These are phyloP conservation scores for Colletotrichum spaethianum DNA, from an alignment of 2,329 filamentous ascomycete genomes.

Conservation along the genomic window DNA sequence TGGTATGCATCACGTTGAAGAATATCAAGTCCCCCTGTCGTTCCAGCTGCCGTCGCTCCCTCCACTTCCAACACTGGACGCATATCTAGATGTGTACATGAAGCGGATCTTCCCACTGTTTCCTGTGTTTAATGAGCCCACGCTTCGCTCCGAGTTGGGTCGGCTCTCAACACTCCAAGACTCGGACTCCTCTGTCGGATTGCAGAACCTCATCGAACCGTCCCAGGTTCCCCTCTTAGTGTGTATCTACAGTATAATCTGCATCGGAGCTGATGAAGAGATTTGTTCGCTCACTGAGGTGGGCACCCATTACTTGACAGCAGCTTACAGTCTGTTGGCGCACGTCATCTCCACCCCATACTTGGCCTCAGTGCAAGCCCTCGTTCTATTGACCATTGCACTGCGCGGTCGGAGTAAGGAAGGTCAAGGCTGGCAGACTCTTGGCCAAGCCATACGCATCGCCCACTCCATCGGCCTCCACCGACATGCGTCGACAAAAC, in stretches of 20 bases:
- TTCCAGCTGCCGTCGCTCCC: slow-evolving; percentile 40
- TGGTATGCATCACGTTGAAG: slow-evolving; percentile 45
- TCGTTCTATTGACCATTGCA: slow-evolving; percentile 42
- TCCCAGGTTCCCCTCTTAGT: slow-evolving; percentile 33
- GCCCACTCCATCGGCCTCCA: slow-evolving; percentile 48
- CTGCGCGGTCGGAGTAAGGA: slow-evolving; percentile 44
- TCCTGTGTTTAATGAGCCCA: slow-evolving; percentile 41
- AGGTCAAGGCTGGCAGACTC: slow-evolving; percentile 47
- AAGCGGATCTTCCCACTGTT: slow-evolving; percentile 43
- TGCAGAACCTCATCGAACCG: background rate
- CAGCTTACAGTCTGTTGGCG: slow-evolving; percentile 42
- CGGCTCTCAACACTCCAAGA: slow-evolving; percentile 15
- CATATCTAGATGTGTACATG: slow-evolving; percentile 42
- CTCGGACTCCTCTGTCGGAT: background rate
- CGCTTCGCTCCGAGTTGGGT: slow-evolving; percentile 37
- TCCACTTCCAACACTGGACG: slow-evolving; percentile 10
- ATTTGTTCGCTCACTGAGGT: slow-evolving; percentile 30
- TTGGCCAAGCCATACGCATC: slow-evolving; percentile 45
- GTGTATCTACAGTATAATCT: slow-evolving; percentile 41
- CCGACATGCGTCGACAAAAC: slow-evolving; percentile 27
- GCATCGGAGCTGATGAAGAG: slow-evolving; percentile 43
- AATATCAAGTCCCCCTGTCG: slow-evolving; percentile 42
- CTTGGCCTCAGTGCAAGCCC: slow-evolving; percentile 43
- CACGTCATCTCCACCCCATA: slow-evolving; percentile 43
- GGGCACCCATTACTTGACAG: slow-evolving; percentile 38